Conservation (phyloP, 495 filamentous ascomycete species). For the Podospora anserina region DNA sequence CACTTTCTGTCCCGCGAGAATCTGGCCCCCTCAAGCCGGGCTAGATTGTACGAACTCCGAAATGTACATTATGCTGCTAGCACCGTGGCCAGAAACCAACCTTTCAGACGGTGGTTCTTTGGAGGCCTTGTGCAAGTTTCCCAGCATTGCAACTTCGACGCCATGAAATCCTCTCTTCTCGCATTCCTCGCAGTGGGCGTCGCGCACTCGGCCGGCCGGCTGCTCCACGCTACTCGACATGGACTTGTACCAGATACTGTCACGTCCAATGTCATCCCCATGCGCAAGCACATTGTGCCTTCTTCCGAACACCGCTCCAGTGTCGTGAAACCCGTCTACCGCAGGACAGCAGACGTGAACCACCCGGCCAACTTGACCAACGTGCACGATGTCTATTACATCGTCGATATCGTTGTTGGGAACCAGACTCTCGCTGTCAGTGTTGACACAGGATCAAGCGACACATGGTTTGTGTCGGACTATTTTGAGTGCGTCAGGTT, state of each 20-base stretch:
- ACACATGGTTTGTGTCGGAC: constrained; percentile 55
- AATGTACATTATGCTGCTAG: neutral
- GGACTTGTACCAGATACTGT: neutral
- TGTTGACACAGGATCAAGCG: constrained; percentile 61
- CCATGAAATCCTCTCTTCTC: neutral
- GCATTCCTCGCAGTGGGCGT: neutral
- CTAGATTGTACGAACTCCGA: neutral
- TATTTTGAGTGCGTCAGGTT: constrained; percentile 48
- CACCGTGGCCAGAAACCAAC: neutral
- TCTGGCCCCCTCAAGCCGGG: neutral
- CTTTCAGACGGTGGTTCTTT: neutral
- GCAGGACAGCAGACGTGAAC: neutral
- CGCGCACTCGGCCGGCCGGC: neutral
- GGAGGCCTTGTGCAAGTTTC: neutral
- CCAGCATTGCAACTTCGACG: neutral
- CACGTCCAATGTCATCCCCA: constrained; percentile 12
- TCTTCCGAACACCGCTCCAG: neutral
- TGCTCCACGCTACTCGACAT: neutral
- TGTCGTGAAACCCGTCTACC: neutral
- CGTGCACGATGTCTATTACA: constrained; percentile 35
- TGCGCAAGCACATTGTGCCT: constrained; percentile 2
- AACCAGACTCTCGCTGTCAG: constrained; percentile 47
- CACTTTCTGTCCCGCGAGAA: neutral
- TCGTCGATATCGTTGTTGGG: constrained; percentile 40
- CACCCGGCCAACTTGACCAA: constrained; percentile 23